Percentiles rank a stretch among this genome's conserved stretches.
Conservation (phyloP, 2,329 filamentous ascomycete genomes). For the Nemania sp. region DNA sequence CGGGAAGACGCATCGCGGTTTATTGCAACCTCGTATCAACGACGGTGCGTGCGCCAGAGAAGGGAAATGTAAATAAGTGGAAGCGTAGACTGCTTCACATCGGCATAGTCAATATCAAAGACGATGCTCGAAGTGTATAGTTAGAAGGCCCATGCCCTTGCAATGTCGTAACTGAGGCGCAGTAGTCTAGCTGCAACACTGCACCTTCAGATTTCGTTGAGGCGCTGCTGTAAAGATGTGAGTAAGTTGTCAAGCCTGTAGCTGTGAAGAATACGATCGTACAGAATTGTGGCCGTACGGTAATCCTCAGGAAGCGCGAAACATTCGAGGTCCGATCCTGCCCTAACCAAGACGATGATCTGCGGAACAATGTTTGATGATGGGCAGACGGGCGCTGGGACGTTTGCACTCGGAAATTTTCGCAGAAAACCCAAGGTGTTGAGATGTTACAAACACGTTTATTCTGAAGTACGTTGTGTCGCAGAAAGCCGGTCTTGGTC, state of each 20-base stretch:
- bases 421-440: slow-evolving; percentile 27
- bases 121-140: background rate
- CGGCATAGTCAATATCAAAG: slow-evolving; percentile 30
- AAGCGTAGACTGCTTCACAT: slow-evolving; percentile 26
- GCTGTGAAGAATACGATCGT: slow-evolving; percentile 10
- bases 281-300: slow-evolving; percentile 20
- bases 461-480: slow-evolving; percentile 44
- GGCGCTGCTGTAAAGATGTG: background rate
- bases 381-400: slow-evolving; percentile 7
- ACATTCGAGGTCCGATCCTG: slow-evolving; percentile 41
- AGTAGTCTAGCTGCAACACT: slow-evolving; percentile 25
- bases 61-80: too few species aligned
- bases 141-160: slow-evolving; percentile 5
- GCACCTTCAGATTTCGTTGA: background rate
- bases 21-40: too few species aligned
- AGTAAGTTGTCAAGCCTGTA: slow-evolving; percentile 4
- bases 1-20: slow-evolving; percentile 68
- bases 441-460: slow-evolving; percentile 38
- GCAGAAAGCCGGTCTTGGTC: slow-evolving; percentile 40
- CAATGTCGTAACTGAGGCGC: slow-evolving; percentile 26
- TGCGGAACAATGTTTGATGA: slow-evolving; percentile 39
- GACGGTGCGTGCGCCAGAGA: too few species aligned
- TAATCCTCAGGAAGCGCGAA: slow-evolving; percentile 23
- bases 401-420: slow-evolving; percentile 16
- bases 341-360: slow-evolving; percentile 42